phyloP scores from a whole-genome alignment of 2,329 filamentous ascomycete species.

The Arachnomyces sp. region DNA sequence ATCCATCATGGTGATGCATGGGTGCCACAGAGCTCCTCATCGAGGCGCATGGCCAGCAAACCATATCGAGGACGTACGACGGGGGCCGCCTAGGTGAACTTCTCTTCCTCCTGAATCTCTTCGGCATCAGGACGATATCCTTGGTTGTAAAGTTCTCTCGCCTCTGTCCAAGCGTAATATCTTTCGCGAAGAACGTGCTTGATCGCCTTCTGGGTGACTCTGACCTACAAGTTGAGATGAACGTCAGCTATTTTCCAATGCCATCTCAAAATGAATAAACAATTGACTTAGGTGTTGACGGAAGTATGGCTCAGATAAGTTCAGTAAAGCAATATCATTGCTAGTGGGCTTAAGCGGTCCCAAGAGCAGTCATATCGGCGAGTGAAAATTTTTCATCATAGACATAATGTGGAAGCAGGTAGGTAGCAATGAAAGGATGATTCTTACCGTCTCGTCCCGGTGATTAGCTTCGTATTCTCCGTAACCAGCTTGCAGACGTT shows the following conservation, averaged over 20 bases:
- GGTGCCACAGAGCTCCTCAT: no score
- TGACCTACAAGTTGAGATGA: slow-evolving; percentile 50
- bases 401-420: neutral
- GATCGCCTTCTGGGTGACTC: slow-evolving; percentile 69
- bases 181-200: slow-evolving; percentile 80
- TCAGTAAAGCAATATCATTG: slow-evolving; percentile 16
- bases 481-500: slow-evolving; percentile 60
- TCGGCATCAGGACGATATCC: slow-evolving; percentile 30
- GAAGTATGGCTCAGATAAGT: slow-evolving; percentile 11
- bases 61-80: no score
- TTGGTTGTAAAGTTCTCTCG: slow-evolving; percentile 27
- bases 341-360: slow-evolving; percentile 20
- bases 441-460: slow-evolving; percentile 59
- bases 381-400: slow-evolving; percentile 23
- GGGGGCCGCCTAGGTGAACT: no score
- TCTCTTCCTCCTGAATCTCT: slow-evolving; percentile 5
- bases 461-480: slow-evolving; percentile 59
- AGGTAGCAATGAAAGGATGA: slow-evolving; percentile 3
- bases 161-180: slow-evolving; percentile 66
- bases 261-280: neutral
- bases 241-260: neutral
- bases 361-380: slow-evolving; percentile 23
- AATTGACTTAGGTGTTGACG: neutral
- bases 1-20: no score
- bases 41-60: no score